Evolutionary conservation across 352 stramenopile genomes (phyloP).

Genomic region (Globisporangium ultimum): DNA sequence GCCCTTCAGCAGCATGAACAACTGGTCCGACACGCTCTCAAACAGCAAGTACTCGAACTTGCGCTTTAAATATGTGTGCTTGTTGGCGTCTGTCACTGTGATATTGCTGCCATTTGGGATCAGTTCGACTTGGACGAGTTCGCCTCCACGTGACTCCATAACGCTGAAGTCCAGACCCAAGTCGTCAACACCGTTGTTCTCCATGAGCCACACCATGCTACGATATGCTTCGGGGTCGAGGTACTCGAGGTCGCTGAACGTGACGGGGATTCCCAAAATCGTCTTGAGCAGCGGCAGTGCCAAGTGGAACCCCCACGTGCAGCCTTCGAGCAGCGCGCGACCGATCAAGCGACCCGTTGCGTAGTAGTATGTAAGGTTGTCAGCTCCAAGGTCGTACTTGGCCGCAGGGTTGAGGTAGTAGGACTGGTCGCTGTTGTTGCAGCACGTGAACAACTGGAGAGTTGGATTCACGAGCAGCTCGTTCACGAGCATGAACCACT

Average conservation of each 20-base stretch:
- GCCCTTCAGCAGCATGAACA: conserved; percentile 81
- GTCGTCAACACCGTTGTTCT: conserved; percentile 27
- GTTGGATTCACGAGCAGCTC: too few species aligned
- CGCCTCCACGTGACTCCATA: conserved; percentile 24
- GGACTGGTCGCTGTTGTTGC: conserved; percentile 49
- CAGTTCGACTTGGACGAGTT: conserved; percentile 30
- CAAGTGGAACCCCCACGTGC: conserved; percentile 92
- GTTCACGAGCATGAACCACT: conserved; percentile 71
- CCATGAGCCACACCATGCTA: conserved; percentile 43
- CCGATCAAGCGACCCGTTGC: conserved; percentile 59
- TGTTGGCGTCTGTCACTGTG: conserved; percentile 91
- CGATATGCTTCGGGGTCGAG: conserved; percentile 47
- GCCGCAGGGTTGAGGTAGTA: conserved; percentile 47
- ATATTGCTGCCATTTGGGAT: conserved; percentile 33
- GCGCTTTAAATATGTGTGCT: conserved; percentile 84
- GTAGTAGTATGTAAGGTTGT: conserved; percentile 61
- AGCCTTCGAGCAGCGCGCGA: conserved; percentile 75
- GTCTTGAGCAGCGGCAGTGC: conserved; percentile 96
- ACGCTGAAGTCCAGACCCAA: conserved; percentile 44
- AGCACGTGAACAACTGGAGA: conserved; percentile 15
- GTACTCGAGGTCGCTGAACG: conserved; percentile 60
- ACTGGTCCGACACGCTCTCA: conserved; percentile 75
- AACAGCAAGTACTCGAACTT: conserved; percentile 90
- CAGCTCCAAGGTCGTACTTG: conserved; percentile 42
- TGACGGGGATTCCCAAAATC: conserved; percentile 94